Conservation (phyloP, 306 rosid genomes). For the Pyrus betulifolia region DNA sequence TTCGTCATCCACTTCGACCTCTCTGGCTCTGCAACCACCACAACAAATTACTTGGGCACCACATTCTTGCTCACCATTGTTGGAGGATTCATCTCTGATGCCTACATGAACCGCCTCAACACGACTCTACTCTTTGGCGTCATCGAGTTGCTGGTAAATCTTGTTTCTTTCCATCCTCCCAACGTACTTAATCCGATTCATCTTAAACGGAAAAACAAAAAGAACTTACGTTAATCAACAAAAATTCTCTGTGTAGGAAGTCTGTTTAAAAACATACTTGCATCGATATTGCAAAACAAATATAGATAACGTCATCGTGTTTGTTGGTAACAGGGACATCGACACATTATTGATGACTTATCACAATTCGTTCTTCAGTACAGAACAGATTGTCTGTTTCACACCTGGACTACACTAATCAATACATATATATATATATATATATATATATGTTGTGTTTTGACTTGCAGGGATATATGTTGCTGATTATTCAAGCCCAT, state of each 20-base stretch:
- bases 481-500: conserved; percentile 43
- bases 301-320: too few species aligned
- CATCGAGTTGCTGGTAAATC: conserved; percentile 36
- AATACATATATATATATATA: neutral
- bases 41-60: conserved; percentile 49
- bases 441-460: neutral
- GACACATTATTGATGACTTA: too few species aligned
- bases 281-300: too few species aligned
- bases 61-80: conserved; percentile 37
- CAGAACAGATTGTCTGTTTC: too few species aligned
- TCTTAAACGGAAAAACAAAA: neutral
- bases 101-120: conserved; percentile 46
- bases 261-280: too few species aligned
- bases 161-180: neutral
- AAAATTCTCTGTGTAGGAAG: too few species aligned
- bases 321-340: too few species aligned
- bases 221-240: too few species aligned
- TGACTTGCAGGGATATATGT: conserved; percentile 36
- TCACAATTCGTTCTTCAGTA: too few species aligned
- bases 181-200: neutral
- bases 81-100: conserved; percentile 61
- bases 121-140: conserved; percentile 43
- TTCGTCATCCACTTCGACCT: conserved; percentile 29
- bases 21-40: conserved; percentile 37
- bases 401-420: too few species aligned